These are phyloP conservation scores for Macadamia integrifolia DNA, from an alignment of 164 flowering plant genomes.

Conservation along the genomic window DNA sequence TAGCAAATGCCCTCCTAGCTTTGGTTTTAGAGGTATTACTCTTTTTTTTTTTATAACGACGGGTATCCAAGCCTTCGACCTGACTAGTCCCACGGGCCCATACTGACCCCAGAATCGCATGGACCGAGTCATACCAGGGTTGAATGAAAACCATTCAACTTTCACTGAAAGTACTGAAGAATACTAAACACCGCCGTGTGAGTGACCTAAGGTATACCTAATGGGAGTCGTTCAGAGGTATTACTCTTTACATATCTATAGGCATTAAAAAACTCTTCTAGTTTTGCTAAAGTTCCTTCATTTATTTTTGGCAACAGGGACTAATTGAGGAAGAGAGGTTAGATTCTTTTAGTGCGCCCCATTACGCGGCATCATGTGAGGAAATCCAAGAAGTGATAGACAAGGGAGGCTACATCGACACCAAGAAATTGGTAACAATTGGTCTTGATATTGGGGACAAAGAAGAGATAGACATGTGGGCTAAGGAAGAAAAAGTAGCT, in stretches of 20 bases:
- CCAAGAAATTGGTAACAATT: conserved; percentile 5
- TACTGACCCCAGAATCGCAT: too few species aligned
- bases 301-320: conserved; percentile 6
- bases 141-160: too few species aligned
- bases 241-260: background rate
- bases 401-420: conserved; percentile 17
- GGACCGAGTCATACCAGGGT: too few species aligned
- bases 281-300: too few species aligned
- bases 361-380: conserved; percentile 11
- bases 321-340: conserved; percentile 20
- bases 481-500: background rate
- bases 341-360: conserved; percentile 20
- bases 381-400: conserved; percentile 14
- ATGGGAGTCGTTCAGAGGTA: too few species aligned
- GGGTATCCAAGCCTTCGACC: too few species aligned
- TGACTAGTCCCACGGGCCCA: too few species aligned
- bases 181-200: too few species aligned
- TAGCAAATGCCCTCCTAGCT: conserved; percentile 5
- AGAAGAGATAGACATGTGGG: background rate
- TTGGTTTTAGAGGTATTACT: conserved; percentile 14
- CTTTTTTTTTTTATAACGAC: too few species aligned
- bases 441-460: background rate
- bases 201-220: too few species aligned
- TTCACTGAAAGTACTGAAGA: too few species aligned
- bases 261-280: too few species aligned